A percentile compares a stretch with the other conserved stretches of the same genome.
Evolutionary conservation across 345 rosid genomes (phyloP).

Genomic region (Linum trigynum): DNA sequence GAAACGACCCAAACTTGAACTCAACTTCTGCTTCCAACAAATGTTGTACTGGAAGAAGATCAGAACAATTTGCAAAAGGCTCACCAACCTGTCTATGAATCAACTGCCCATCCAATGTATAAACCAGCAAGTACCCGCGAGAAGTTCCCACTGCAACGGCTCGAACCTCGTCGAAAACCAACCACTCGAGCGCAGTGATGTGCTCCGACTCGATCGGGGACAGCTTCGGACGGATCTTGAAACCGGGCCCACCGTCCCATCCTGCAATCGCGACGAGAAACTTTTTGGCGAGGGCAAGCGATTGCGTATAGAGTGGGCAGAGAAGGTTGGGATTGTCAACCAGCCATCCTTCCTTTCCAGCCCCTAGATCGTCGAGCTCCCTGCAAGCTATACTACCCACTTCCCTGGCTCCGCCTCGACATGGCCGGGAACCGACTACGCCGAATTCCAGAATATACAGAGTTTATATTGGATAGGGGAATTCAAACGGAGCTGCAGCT

Average conservation of each 20-base stretch:
- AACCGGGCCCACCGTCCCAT: conserved; percentile 58
- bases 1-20: too few species aligned
- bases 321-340: conserved; percentile 47
- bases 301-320: conserved; percentile 64
- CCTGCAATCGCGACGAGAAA: conserved; percentile 41
- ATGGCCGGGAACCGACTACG: background rate
- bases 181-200: conserved; percentile 72
- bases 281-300: conserved; percentile 61
- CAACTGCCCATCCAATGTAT: conserved; percentile 56
- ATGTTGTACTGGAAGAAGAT: too few species aligned
- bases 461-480: too few species aligned
- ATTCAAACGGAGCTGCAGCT: too few species aligned
- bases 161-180: conserved; percentile 61
- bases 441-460: too few species aligned
- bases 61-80: background rate
- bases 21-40: too few species aligned
- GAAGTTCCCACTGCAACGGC: conserved; percentile 78
- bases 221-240: conserved; percentile 81
- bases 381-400: conserved; percentile 81
- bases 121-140: conserved; percentile 61
- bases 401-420: conserved; percentile 52
- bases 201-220: conserved; percentile 72
- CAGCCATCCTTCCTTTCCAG: conserved; percentile 94
- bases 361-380: conserved; percentile 73
- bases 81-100: conserved; percentile 64